phyloP scores from a whole-genome alignment of 1,139 yeast genomes.

The Pichia terricola region DNA sequence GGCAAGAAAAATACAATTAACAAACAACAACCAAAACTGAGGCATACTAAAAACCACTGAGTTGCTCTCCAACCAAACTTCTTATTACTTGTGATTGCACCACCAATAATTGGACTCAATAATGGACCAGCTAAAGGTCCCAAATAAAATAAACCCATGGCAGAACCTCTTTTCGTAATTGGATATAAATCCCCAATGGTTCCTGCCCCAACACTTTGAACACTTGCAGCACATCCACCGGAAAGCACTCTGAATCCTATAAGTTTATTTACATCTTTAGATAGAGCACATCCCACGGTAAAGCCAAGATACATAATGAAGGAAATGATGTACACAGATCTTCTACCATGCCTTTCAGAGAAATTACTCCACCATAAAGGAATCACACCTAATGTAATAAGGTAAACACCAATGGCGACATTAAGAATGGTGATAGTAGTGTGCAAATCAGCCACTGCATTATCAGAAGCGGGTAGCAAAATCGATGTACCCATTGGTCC shows the following conservation, averaged over 20 bases:
- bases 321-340: constrained; percentile 63
- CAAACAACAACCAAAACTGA: constrained; percentile 47
- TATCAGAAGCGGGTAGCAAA: constrained; percentile 67
- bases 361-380: constrained; percentile 89
- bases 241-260: constrained; percentile 61
- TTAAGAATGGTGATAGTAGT: constrained; percentile 57
- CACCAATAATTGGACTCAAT: constrained; percentile 74
- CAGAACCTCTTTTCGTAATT: constrained; percentile 63
- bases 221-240: constrained; percentile 80
- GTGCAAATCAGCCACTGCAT: constrained; percentile 43
- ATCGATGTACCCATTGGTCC: constrained; percentile 94
- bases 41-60: constrained; percentile 72
- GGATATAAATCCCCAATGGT: constrained; percentile 68
- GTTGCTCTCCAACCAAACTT: constrained; percentile 86
- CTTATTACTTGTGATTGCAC: constrained; percentile 46
- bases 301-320: constrained; percentile 56
- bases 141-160: constrained; percentile 72
- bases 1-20: constrained; percentile 53
- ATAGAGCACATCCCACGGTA: constrained; percentile 61
- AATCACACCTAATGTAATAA: constrained; percentile 64
- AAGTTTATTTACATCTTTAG: constrained; percentile 52
- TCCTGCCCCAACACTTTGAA: constrained; percentile 87
- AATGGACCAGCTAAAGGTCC: constrained; percentile 82
- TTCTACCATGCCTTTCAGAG: constrained; percentile 66
- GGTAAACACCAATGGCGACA: constrained; percentile 70